phyloP scores from a whole-genome alignment of 1,284 basidiomycete species.

The Trichosporon sp. region DNA sequence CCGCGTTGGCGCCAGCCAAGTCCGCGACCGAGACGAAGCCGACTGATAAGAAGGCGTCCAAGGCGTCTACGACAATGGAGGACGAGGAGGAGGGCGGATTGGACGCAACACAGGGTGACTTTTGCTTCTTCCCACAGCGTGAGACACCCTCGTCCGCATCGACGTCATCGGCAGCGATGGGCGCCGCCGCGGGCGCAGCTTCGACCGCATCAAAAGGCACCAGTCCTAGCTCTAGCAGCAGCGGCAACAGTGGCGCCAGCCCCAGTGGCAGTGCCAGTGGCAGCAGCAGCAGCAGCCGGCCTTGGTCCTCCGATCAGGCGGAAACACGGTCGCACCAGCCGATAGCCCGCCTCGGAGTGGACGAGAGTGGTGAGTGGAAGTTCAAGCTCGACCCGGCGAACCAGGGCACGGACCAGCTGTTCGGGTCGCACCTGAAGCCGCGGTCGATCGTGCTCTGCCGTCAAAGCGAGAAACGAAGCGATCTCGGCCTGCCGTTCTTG shows the following conservation, averaged over 20 bases:
- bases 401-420: neutral
- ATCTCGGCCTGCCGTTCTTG: constrained; percentile 5
- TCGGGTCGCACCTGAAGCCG: constrained; percentile 2
- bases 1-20: neutral
- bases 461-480: neutral
- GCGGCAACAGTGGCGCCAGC: too few relatives aligned
- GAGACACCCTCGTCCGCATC: neutral
- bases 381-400: constrained; percentile 5
- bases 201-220: too few relatives aligned
- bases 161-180: neutral
- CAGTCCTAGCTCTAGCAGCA: too few relatives aligned
- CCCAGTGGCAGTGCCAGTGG: neutral
- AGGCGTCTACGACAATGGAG: neutral
- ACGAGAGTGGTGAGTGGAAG: constrained; percentile 17
- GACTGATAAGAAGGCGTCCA: neutral
- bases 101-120: neutral
- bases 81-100: constrained; percentile 1
- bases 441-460: constrained; percentile 5
- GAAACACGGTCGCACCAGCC: constrained; percentile 11
- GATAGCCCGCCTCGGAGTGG: constrained; percentile 8
- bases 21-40: neutral
- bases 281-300: neutral
- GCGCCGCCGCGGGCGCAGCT: too few relatives aligned
- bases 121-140: neutral
- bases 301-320: neutral